A percentile compares a stretch with the other conserved stretches of the same genome.
phyloP scores from a whole-genome alignment of 805 yeast genomes.

The Middelhovenomyces tepae region DNA sequence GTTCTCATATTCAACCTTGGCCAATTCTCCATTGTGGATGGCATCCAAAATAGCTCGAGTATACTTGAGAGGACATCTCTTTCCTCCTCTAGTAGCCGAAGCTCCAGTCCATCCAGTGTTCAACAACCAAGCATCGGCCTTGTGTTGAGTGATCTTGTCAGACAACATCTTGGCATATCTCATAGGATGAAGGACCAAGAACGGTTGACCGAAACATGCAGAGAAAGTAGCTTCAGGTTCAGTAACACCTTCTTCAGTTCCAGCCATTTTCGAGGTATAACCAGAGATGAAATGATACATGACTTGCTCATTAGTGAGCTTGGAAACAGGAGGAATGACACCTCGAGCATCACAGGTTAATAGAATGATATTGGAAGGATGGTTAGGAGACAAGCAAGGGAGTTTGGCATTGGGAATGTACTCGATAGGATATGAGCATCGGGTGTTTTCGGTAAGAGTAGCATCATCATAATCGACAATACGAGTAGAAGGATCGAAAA shows the following conservation, averaged over 20 bases:
- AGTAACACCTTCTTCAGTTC: conserved; percentile 97
- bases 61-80: conserved; percentile 95
- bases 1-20: conserved; percentile 69
- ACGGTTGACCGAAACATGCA: conserved; percentile 98
- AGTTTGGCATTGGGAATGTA: conserved; percentile 92
- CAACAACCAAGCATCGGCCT: conserved; percentile 90
- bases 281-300: conserved; percentile 99
- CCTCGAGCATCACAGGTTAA: conserved; percentile 98
- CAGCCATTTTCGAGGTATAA: conserved; percentile 98
- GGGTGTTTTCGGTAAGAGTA: conserved; percentile 88
- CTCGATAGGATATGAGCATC: conserved; percentile 98
- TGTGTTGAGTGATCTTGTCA: conserved; percentile 81
- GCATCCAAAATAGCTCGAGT: conserved; percentile 94
- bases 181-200: conserved; percentile 97
- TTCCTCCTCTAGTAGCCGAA: conserved; percentile 86
- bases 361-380: conserved; percentile 86
- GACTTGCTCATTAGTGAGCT: conserved; percentile 87
- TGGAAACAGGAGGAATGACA: conserved; percentile 94
- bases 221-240: conserved; percentile 98
- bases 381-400: conserved; percentile 83
- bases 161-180: conserved; percentile 93
- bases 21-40: conserved; percentile 84
- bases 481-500: conserved; percentile 69
- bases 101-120: conserved; percentile 99
- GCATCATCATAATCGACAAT: conserved; percentile 78